Evolutionary conservation across 176 grass and related monocot genomes (phyloP).

Genomic region (Oryza officinalis): DNA sequence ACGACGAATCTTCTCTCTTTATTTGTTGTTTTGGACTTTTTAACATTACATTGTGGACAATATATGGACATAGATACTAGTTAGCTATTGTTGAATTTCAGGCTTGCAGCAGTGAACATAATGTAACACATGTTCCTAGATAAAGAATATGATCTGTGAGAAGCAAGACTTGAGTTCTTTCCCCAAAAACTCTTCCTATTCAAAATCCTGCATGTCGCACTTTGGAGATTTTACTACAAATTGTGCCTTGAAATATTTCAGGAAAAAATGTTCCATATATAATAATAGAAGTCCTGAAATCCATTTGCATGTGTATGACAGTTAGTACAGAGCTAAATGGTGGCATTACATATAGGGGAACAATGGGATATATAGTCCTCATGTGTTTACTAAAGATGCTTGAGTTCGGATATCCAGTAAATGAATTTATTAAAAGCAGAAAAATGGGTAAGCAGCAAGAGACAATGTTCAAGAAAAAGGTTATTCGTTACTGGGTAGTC

Average conservation of each 20-base stretch:
- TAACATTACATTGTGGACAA: not conserved
- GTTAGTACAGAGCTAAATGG: not conserved
- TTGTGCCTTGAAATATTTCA: not conserved
- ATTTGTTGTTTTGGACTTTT: not conserved
- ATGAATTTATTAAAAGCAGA: not conserved
- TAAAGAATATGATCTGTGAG: not conserved
- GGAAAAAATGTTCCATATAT: not conserved
- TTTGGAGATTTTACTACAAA: too few species aligned
- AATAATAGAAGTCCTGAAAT: not conserved
- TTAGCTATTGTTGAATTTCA: constrained; percentile 1
- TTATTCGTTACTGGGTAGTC: not conserved
- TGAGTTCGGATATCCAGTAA: not conserved
- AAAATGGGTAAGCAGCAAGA: constrained; percentile 5
- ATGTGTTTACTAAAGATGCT: not conserved
- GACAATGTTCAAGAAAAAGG: not conserved
- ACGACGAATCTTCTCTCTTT: not conserved
- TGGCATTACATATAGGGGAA: not conserved
- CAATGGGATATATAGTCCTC: not conserved
- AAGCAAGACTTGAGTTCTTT: not conserved
- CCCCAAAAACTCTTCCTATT: not conserved
- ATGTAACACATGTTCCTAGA: not conserved
- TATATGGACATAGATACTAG: not conserved
- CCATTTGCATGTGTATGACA: not conserved
- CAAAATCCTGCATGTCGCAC: not conserved
- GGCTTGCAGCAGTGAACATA: not conserved